A percentile compares a stretch with the other conserved stretches of the same genome.
These are phyloP conservation scores for Cylindrotheca fusiformis DNA, from an alignment of 108 stramenopile genomes.

Conservation along the genomic window DNA sequence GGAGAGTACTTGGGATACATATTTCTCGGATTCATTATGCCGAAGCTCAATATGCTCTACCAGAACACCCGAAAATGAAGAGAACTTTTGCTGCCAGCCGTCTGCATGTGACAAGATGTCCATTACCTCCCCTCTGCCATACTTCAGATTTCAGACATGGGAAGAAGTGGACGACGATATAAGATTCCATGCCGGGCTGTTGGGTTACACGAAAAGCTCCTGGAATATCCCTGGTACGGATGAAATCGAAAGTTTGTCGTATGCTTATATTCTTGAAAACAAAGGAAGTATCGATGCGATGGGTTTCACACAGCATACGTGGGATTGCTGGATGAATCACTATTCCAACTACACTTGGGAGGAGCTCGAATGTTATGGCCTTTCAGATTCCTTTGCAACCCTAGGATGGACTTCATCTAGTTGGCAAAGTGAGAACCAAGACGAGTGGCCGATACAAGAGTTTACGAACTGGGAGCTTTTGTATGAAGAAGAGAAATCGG, in stretches of 20 bases:
- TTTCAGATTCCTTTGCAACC: constrained; percentile 1
- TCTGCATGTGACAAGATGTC: background rate
- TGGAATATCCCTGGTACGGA: constrained; percentile 6
- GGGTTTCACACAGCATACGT: constrained; percentile 3
- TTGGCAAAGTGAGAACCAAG: constrained; percentile 2
- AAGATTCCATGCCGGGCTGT: background rate
- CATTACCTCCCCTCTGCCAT: background rate
- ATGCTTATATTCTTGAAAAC: background rate
- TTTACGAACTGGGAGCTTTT: background rate
- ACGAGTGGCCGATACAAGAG: background rate
- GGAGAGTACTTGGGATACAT: no score
- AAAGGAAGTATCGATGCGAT: background rate
- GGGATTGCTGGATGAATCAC: constrained; percentile 30
- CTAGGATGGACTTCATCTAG: constrained; percentile 11
- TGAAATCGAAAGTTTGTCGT: constrained; percentile 2
- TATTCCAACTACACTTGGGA: constrained; percentile 13
- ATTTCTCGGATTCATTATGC: no score
- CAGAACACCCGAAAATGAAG: background rate
- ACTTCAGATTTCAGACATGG: background rate
- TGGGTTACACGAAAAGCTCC: constrained; percentile 1
- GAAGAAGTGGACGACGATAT: background rate
- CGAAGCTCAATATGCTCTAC: background rate
- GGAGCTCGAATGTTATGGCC: background rate
- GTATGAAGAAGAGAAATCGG: background rate
- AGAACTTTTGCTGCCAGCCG: background rate